A percentile compares a stretch with the other conserved stretches of the same genome.
These are phyloP conservation scores for Lotmaria passim DNA, from an alignment of 208 protist species.

Conservation along the genomic window DNA sequence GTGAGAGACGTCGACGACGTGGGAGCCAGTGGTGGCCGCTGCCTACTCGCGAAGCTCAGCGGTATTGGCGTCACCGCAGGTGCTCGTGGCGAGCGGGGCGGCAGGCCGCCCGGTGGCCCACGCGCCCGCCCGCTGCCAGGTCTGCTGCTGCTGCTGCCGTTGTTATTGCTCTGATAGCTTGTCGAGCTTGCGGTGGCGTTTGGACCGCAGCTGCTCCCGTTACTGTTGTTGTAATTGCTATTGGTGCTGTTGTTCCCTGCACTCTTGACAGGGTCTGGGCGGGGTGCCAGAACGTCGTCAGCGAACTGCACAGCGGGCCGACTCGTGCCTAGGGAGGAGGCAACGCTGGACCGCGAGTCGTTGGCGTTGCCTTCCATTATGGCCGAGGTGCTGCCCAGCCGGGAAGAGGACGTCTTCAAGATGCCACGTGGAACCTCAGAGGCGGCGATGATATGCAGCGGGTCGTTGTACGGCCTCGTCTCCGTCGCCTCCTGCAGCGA, in stretches of 20 bases:
- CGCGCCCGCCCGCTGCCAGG: constrained; percentile 10
- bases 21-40: constrained; percentile 14
- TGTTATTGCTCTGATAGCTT: too few species aligned
- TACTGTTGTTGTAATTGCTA: neutral
- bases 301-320: constrained; percentile 14
- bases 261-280: too few species aligned
- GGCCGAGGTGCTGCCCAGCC: neutral
- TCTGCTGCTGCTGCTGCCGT: neutral
- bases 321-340: neutral
- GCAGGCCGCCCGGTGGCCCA: constrained; percentile 18
- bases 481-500: neutral
- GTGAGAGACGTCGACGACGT: constrained; percentile 11
- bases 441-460: constrained; percentile 11
- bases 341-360: constrained; percentile 9
- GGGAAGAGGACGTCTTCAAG: constrained; percentile 16
- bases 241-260: neutral
- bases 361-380: neutral
- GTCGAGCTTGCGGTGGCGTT: too few species aligned
- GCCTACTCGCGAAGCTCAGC: neutral
- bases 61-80: neutral
- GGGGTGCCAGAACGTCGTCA: constrained; percentile 1
- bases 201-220: too few species aligned
- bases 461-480: constrained; percentile 11
- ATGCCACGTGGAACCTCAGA: constrained; percentile 15
- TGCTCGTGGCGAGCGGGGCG: constrained; percentile 29